Base-by-base conservation (phyloP, 192 early-diverging fungal species). In the Linnemannia exigua region DNA sequence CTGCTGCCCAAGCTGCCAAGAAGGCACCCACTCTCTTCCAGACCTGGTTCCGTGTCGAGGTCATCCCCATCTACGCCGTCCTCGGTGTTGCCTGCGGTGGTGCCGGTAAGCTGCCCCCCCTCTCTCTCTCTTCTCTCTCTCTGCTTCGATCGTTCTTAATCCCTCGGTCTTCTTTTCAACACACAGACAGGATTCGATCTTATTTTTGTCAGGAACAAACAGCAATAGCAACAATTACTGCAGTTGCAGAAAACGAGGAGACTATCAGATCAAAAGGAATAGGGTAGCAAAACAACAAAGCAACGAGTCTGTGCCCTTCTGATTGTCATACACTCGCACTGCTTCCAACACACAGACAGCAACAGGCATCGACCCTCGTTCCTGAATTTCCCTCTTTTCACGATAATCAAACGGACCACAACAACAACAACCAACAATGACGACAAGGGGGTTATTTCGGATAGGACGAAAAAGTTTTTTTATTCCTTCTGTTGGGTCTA, bases 21-120 rank as follows among this genome's bases (percentile, higher is more conserved):
- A 91, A 90, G 87, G 81, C 77, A 17, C 76, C 77, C 58, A 61
- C 74, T 38, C 54, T 91, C 72, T 88, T 88, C 88, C 77, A 75
- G 77, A 90, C 89, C 87, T 92, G 91, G 91, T 92, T 88, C 88
- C 83, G 88, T 76, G 73, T 84, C 70, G 91, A 92, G 86, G 89
- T 91, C 80, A 81, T 92, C 79, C 91, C 91, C 68, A 92, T 92
- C 87, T 92, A 92, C 70, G 81, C 78, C 69, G 88, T 89, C 36
- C 81, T 89, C 79, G 91, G 91, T 82, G 85, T 89, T 76, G 88
- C 91, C 77, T 79, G 80, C 52, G 79, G 75, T 75, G 79, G 79
- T 78, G 79, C 79, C 37, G 79, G 79, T 78, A 85, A 79, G 77
- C 38, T n/a, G n/a, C n/a, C n/a, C n/a, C n/a, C 38, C 61, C 17